Evolutionary conservation across 1,284 basidiomycete species (phyloP).

Genomic region (Malassezia restricta): DNA sequence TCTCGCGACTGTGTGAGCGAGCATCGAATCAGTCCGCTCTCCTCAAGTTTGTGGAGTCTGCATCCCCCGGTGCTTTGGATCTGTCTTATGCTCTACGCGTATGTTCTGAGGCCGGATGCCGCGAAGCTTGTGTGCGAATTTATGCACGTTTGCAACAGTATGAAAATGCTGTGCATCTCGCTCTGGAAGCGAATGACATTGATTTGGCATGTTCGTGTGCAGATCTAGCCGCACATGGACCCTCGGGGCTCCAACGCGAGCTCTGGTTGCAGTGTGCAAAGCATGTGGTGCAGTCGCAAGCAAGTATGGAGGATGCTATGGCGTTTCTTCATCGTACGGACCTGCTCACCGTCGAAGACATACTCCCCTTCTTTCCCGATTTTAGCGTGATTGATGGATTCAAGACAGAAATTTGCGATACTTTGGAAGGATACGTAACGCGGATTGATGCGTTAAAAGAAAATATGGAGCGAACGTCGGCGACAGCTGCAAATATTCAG

Average conservation of each 20-base stretch:
- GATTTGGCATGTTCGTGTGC: conserved; percentile 50
- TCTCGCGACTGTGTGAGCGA: conserved; percentile 64
- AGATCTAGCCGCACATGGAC: conserved; percentile 22
- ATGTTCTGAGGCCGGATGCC: conserved; percentile 62
- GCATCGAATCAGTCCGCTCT: conserved; percentile 85
- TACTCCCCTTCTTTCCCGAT: conserved; percentile 97
- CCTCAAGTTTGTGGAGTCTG: conserved; percentile 63
- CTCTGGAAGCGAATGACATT: conserved; percentile 51
- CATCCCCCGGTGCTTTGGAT: conserved; percentile 67
- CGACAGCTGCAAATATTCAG: conserved; percentile 83
- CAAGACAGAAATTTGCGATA: conserved; percentile 94
- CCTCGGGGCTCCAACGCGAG: conserved; percentile 61
- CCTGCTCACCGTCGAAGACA: conserved; percentile 93
- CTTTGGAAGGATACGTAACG: conserved; percentile 81
- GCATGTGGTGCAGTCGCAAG: conserved; percentile 91
- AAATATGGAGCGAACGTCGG: conserved; percentile 92
- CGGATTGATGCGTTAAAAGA: conserved; percentile 79
- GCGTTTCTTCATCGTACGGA: conserved; percentile 85
- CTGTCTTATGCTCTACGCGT: conserved; percentile 88
- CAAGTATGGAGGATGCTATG: conserved; percentile 96
- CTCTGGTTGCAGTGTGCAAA: conserved; percentile 95
- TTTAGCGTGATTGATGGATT: conserved; percentile 99
- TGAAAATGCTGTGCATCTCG: conserved; percentile 90
- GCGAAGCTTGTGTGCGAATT: conserved; percentile 85
- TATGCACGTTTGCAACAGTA: conserved; percentile 95